Conservation (phyloP, 306 rosid genomes). For the Cucumis cinereus region DNA sequence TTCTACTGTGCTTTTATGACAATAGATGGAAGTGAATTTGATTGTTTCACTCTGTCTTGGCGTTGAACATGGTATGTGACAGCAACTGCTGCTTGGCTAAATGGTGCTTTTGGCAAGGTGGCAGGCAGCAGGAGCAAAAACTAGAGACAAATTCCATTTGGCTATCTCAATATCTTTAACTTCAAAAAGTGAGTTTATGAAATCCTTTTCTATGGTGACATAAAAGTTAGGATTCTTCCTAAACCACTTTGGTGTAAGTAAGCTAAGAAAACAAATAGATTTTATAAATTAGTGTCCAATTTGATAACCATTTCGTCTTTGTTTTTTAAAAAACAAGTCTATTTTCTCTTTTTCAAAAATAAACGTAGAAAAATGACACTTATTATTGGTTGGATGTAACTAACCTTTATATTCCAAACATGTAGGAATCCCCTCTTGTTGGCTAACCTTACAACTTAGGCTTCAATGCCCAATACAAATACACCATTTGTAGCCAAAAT, state of each 20-base stretch:
- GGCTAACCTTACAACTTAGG: conserved; percentile 29
- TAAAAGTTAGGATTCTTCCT: not conserved
- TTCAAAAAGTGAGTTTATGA: conserved; percentile 48
- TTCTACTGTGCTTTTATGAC: not conserved
- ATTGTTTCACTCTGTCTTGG: not conserved
- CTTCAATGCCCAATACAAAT: no score
- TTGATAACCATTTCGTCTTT: no score
- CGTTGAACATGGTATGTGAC: conserved; percentile 60
- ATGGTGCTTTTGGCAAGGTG: conserved; percentile 88
- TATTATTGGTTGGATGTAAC: no score
- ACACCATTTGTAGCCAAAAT: no score
- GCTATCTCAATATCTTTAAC: conserved; percentile 78
- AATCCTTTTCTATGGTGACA: not conserved
- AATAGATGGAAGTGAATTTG: conserved; percentile 2
- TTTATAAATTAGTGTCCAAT: no score
- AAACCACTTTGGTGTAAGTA: not conserved
- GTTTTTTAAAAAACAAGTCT: no score
- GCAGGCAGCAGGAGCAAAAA: conserved; percentile 71
- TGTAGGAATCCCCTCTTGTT: conserved; percentile 73
- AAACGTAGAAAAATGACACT: no score
- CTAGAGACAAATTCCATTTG: conserved; percentile 71
- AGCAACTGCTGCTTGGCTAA: conserved; percentile 76
- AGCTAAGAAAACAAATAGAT: no score
- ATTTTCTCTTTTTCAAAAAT: no score
- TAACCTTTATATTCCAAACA: not conserved